Base-by-base conservation (phyloP, 2,329 filamentous ascomycete genomes). In the Dothistroma septosporum region DNA sequence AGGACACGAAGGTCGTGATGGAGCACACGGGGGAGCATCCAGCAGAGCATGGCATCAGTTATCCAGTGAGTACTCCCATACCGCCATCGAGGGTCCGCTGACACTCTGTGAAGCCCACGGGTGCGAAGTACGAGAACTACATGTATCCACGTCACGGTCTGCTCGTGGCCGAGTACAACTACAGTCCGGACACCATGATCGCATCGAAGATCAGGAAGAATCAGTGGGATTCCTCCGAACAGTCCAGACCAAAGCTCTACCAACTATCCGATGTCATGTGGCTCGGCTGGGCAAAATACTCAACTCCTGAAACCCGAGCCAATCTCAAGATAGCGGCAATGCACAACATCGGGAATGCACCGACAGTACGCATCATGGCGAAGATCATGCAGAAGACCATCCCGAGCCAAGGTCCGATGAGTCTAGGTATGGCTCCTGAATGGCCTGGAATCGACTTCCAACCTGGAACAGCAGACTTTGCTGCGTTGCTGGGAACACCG, bases 191-290 rank as follows among this genome's bases (percentile, higher is more conserved):
- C 16, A 33, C 21, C 10, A 28, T 11, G 24, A 47, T 58, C 32
- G n/a, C 31, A 33, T 35, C 32, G 5, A 8, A 12, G 21, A 24
- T 31, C 47, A 31, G 21, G 11, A 24, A 49, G 28, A n/a, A n/a
- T 2, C 8, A 24, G 22, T 49, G 47, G 47, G 47, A 49, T n/a
- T 10, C 47, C 21, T 49, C 47, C 7, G 28, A n/a, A 10, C 11
- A 16, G 28, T 44, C 37, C 16, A 9, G 21, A 12, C 48, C 49
- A 19, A 49, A 33, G 19, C 57, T 54, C 8, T 46, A 19, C 35
- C 57, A 58, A n/a, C 35, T 58, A 3, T 53, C 57, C 4, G 57
- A 58, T 19, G 24, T 47, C 7, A 47, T 49, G 48, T 58, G 57
- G 57, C 37, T 58, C 9, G 41, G 33, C 14, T 58, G 57, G 57